Evolutionary conservation across 2,329 filamentous ascomycete genomes (phyloP), one percentile per base, ranked within the genome.

Genomic region (Colletotrichum tropicicola): DNA sequence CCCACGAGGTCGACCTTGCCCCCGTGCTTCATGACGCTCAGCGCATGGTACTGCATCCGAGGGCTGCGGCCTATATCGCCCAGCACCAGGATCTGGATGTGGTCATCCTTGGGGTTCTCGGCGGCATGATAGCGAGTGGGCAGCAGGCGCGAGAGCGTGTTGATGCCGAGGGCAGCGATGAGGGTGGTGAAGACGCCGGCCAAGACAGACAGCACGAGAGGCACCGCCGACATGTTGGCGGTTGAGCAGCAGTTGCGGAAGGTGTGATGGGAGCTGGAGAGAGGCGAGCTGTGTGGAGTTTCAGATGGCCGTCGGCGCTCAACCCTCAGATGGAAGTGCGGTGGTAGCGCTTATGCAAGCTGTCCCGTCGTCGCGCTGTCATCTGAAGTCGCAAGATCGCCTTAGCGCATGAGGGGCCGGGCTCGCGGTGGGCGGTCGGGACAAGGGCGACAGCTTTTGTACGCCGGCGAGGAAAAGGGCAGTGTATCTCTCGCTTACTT

Each of bases 41-140:
- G 83, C 19, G 95, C 95, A 85, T 99, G 96, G 73, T 99, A 98
- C 75, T 98, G 94, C 95, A 99, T 99, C 60, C 96, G 93, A 52
- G 96, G 96, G 75, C 95, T 98, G 47, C 94, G 89, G 39, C 96
- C 96, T 75, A 99, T 94, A 74, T 99, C 96, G 45, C 96, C 96
- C 27, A 99, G 86, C 17, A 99, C 96, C 15, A 99, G 85, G 55
- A 99, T 88, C 77, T 97, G 93, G 44, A 95, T 74, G 65, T 80
- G 80, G 43, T 82, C 78, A 68, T 81, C 75, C 21, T 76, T 70
- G 37, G 74, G 74, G 12, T 73, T 72, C 63, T 70, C 70, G 2
- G 78, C 71, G 5, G 78, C 76, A 10, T 55, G 67, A 63, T 81
- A 78, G 13, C 77, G 73, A 17, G 72, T 76, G 7, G 80, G 81